Base-by-base conservation (phyloP, 2,329 filamentous ascomycete species). In the Arthrocladium fulminans region DNA sequence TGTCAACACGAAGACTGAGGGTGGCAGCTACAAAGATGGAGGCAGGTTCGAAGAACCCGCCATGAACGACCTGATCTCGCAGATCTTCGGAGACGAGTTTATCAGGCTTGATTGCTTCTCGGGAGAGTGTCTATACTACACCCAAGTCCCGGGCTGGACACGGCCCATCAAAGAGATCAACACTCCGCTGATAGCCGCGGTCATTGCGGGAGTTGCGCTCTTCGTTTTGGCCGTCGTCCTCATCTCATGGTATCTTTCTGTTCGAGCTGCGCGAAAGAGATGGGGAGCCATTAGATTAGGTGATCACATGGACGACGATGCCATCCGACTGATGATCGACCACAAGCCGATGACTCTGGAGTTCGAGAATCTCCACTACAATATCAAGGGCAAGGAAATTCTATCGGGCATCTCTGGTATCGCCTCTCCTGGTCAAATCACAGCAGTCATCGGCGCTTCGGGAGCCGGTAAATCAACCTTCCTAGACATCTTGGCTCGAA, bases 381-480 rank as follows among this genome's bases (percentile, higher is more conserved):
- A 77, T 19, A 74, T 98, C 30, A 94, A 94, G 55, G 88, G 88
- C 32, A 96, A 87, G 67, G 76, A 85, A 45, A 96, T 98, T 40
- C 73, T 98, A 2, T 76, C 77, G 13, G 80, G 78, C 12, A 84
- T 98, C 27, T 82, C 84, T 55, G 92, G 92, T 40, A 81, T 88
- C 35, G 89, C 90, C n/a, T 84, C 85, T 57, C 88, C 90, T 2
- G 94, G 94, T n/a, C 88, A 98, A 64, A 80, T 97, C 6, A 87
- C 90, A 56, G 92, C 92, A 7, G 94, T 98, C 60, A 98, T 98
- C 90, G 92, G 92, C 49, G 90, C 92, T 6, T 98, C 92, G 0
- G 92, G 92, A 24, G 94, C 92, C 35, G 92, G 92, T 51, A 98
- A 98, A 70, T 98, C 92, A 0, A 95, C 88, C 0, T 97, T 98